These are phyloP conservation scores for Medicago truncatula DNA, from an alignment of 306 rosid genomes.

Conservation along the genomic window DNA sequence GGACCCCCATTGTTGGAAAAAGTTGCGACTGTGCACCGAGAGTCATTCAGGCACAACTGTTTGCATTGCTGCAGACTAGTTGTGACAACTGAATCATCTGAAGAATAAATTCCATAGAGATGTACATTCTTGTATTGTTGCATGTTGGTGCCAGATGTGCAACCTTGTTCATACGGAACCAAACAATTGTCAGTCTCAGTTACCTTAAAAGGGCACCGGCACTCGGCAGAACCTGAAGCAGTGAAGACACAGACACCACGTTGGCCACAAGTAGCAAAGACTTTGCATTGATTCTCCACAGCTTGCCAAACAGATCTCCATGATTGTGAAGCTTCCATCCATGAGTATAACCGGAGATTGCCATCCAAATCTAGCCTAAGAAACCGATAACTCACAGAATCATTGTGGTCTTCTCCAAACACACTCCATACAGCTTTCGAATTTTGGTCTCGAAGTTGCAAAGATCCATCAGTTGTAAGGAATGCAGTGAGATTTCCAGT, in stretches of 20 bases:
- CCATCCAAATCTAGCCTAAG: constrained; percentile 85
- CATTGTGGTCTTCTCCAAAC: constrained; percentile 80
- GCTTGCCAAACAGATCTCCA: constrained; percentile 92
- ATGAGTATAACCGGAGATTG: constrained; percentile 77
- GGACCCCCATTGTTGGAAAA: constrained; percentile 72
- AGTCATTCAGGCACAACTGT: constrained; percentile 62
- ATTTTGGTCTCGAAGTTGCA: constrained; percentile 60
- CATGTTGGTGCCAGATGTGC: constrained; percentile 57
- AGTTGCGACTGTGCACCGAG: constrained; percentile 65
- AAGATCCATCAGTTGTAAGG: constrained; percentile 62
- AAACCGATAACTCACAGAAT: constrained; percentile 58
- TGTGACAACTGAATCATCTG: constrained; percentile 49
- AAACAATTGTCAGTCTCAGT: constrained; percentile 53
- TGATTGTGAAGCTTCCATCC: constrained; percentile 58
- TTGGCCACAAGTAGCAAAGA: constrained; percentile 74
- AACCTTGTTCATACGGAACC: constrained; percentile 50
- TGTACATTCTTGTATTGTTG: constrained; percentile 43
- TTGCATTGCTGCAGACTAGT: constrained; percentile 63
- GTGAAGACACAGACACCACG: constrained; percentile 65
- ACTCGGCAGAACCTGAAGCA: constrained; percentile 57
- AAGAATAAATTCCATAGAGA: constrained; percentile 74
- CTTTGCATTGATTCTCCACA: constrained; percentile 83
- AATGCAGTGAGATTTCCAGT: constrained; percentile 62
- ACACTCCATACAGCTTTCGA: constrained; percentile 67
- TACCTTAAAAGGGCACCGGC: constrained; percentile 65